These are phyloP conservation scores for Hygrophila difformis DNA, from an alignment of 257 asterid species.

Conservation along the genomic window DNA sequence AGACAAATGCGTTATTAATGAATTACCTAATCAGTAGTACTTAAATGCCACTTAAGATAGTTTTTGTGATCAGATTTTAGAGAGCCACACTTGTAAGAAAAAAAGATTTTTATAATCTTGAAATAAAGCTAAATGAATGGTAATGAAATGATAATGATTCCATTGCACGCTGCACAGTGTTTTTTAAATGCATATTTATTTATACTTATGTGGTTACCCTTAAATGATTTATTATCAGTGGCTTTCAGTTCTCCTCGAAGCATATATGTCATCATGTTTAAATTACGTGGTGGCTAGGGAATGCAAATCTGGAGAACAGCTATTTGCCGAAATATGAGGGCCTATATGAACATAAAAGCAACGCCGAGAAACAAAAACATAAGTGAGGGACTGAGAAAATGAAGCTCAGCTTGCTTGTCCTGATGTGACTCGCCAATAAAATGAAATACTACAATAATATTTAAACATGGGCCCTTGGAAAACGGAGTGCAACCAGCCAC, in stretches of 20 bases:
- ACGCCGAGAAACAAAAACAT: constrained; percentile 15
- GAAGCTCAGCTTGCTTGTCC: constrained; percentile 24
- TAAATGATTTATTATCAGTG: background rate
- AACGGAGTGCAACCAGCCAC: too few species aligned
- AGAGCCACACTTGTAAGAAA: too few species aligned
- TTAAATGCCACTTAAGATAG: too few species aligned
- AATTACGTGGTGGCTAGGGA: constrained; percentile 32
- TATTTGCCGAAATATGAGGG: constrained; percentile 29
- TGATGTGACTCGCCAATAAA: constrained; percentile 15
- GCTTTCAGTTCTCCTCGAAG: background rate
- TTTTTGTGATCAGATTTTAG: too few species aligned
- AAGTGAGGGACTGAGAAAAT: constrained; percentile 25
- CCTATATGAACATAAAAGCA: constrained; percentile 19
- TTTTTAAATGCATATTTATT: background rate
- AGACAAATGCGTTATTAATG: background rate
- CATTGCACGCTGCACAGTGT: too few species aligned
- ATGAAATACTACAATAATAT: too few species aligned
- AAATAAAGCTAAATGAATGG: too few species aligned
- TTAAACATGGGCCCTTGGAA: too few species aligned
- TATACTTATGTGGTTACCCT: background rate
- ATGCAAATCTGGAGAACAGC: constrained; percentile 19
- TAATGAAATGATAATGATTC: too few species aligned
- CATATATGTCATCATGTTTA: constrained; percentile 7
- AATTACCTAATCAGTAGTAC: too few species aligned
- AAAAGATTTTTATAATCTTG: too few species aligned